A percentile compares a stretch with the other conserved stretches of the same genome.
Conservation (phyloP, 768 basidiomycete genomes). For the Phanerochaete sordida region DNA sequence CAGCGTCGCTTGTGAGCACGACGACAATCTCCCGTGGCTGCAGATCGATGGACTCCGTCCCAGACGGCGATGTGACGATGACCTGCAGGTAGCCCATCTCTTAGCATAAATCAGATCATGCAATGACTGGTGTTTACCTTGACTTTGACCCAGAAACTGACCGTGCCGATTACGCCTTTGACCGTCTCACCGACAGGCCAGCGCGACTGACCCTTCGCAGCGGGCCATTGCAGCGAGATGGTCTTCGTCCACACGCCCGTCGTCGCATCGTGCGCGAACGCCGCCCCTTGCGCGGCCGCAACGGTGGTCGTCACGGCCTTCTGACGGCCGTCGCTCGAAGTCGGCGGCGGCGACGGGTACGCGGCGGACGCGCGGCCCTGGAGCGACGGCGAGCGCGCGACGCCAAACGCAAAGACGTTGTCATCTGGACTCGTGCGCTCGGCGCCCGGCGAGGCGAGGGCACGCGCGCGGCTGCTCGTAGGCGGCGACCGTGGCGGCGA, state of each 20-base stretch:
- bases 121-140: constrained; percentile 50
- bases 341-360: background rate
- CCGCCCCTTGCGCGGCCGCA: constrained; percentile 22
- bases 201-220: constrained; percentile 59
- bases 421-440: no score
- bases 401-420: no score
- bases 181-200: constrained; percentile 83
- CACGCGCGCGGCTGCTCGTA: no score
- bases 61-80: constrained; percentile 45
- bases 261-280: constrained; percentile 45
- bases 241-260: constrained; percentile 62
- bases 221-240: constrained; percentile 70
- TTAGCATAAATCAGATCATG: no score
- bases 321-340: background rate
- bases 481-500: no score
- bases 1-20: constrained; percentile 64
- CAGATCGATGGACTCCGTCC: constrained; percentile 67
- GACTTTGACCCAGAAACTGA: constrained; percentile 67
- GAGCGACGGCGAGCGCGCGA: no score
- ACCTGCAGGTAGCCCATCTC: no score
- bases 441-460: no score
- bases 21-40: constrained; percentile 62
- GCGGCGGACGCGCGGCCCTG: no score
- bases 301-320: constrained; percentile 52
- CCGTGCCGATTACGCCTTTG: constrained; percentile 55